A percentile compares a stretch with the other conserved stretches of the same genome.
These are phyloP conservation scores for Flaveria bidentis DNA, from an alignment of 129 eudicot genomes.

Conservation along the genomic window DNA sequence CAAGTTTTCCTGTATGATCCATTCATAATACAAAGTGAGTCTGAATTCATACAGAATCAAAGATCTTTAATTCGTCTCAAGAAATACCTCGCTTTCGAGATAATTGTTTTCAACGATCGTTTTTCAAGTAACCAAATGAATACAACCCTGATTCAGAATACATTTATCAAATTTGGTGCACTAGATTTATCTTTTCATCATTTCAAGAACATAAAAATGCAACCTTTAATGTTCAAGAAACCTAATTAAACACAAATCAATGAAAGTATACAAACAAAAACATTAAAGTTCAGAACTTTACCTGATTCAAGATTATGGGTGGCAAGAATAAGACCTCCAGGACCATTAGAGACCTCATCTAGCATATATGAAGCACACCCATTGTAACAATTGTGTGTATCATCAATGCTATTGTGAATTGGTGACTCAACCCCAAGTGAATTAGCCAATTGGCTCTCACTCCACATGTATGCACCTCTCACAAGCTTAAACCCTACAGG, in stretches of 20 bases:
- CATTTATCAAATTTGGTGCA: conserved; percentile 42
- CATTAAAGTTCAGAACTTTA: conserved; percentile 26
- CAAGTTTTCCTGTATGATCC: conserved; percentile 52
- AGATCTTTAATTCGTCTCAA: conserved; percentile 39
- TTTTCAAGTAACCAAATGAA: conserved; percentile 35
- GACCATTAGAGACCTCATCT: conserved; percentile 60
- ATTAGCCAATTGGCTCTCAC: conserved; percentile 61
- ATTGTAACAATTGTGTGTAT: conserved; percentile 70
- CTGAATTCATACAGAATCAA: not conserved
- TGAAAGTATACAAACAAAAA: not conserved
- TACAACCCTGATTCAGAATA: conserved; percentile 38
- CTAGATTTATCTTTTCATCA: conserved; percentile 30
- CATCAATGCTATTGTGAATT: conserved; percentile 54
- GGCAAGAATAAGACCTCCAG: conserved; percentile 77
- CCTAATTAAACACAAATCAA: not conserved
- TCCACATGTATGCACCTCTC: conserved; percentile 89
- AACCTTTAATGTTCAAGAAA: conserved; percentile 1
- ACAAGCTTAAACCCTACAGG: conserved; percentile 90
- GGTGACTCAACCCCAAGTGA: conserved; percentile 72
- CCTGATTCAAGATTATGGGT: conserved; percentile 96
- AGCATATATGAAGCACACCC: conserved; percentile 79
- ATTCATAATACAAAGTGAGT: conserved; percentile 20
- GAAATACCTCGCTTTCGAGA: conserved; percentile 42
- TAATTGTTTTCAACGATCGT: conserved; percentile 35
- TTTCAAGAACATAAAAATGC: conserved; percentile 20